A percentile compares a stretch with the other conserved stretches of the same genome.
phyloP scores from a whole-genome alignment of 2,329 filamentous ascomycete genomes.

The Exophiala phaeomuriformis region DNA sequence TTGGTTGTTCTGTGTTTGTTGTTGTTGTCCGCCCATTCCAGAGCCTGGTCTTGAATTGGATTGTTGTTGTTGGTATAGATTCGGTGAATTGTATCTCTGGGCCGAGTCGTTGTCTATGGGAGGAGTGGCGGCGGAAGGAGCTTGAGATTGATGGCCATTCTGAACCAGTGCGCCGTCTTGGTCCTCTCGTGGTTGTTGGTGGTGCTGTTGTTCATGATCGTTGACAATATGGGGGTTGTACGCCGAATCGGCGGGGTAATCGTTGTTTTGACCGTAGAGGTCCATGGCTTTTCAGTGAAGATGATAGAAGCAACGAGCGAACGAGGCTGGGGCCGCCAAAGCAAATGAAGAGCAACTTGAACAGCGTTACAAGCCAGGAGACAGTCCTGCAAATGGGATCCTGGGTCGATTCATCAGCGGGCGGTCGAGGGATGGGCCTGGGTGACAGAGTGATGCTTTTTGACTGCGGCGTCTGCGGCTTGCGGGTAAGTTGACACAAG shows the following conservation, averaged over 20 bases:
- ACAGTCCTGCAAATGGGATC: constrained; percentile 8
- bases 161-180: constrained; percentile 18
- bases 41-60: constrained; percentile 44
- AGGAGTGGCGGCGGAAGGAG: constrained; percentile 38
- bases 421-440: constrained; percentile 5
- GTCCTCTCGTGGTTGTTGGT: background rate
- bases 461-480: background rate
- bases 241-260: constrained; percentile 24
- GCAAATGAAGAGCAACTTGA: background rate
- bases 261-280: background rate
- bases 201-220: constrained; percentile 20
- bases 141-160: constrained; percentile 28
- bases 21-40: constrained; percentile 40
- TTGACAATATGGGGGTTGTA: constrained; percentile 27
- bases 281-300: constrained; percentile 9
- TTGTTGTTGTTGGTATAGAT: constrained; percentile 37
- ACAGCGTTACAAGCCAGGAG: constrained; percentile 5
- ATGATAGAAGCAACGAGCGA: constrained; percentile 8
- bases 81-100: constrained; percentile 37
- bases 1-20: constrained; percentile 41
- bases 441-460: background rate
- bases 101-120: constrained; percentile 43
- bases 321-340: background rate
- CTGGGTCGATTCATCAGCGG: constrained; percentile 11
- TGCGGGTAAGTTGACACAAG: background rate